These are phyloP conservation scores for Pharus latifolius DNA, from an alignment of 176 grass and related monocot genomes.

Conservation along the genomic window DNA sequence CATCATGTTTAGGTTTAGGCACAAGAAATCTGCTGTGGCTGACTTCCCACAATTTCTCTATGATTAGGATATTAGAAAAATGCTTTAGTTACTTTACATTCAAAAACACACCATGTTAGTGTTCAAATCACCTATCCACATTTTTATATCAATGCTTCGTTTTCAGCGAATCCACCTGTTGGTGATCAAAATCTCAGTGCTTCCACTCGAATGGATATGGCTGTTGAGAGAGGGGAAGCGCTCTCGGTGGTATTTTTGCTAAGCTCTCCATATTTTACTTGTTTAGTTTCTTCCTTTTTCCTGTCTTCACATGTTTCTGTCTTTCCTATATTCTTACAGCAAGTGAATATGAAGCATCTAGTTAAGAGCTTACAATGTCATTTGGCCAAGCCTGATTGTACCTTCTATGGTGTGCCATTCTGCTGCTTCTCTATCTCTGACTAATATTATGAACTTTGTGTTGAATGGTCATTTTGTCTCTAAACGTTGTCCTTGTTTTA, in stretches of 20 bases:
- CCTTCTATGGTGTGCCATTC: conserved; percentile 73
- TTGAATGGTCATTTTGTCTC: not conserved
- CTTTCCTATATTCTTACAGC: conserved; percentile 38
- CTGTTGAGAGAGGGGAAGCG: conserved; percentile 78
- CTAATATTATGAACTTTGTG: not conserved
- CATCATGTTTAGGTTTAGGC: too few species aligned
- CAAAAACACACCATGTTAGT: not conserved
- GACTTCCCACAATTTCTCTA: too few species aligned
- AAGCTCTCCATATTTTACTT: not conserved
- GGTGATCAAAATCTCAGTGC: conserved; percentile 57
- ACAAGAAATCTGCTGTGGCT: too few species aligned
- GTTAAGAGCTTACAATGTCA: conserved; percentile 85
- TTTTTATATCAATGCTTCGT: not conserved
- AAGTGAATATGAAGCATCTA: conserved; percentile 85
- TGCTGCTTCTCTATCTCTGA: not conserved
- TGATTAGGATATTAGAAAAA: too few species aligned
- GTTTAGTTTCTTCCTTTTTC: not conserved
- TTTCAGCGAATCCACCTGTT: conserved; percentile 55
- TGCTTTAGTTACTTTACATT: not conserved
- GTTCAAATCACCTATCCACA: not conserved
- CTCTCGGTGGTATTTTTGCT: conserved; percentile 49
- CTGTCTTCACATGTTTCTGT: conserved; percentile 7
- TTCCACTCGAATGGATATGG: conserved; percentile 67
- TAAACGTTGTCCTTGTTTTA: conserved; percentile 10
- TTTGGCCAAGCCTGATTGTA: conserved; percentile 89